Base-by-base conservation (phyloP, 2,329 filamentous ascomycete species). In the Clonostachys byssicola region DNA sequence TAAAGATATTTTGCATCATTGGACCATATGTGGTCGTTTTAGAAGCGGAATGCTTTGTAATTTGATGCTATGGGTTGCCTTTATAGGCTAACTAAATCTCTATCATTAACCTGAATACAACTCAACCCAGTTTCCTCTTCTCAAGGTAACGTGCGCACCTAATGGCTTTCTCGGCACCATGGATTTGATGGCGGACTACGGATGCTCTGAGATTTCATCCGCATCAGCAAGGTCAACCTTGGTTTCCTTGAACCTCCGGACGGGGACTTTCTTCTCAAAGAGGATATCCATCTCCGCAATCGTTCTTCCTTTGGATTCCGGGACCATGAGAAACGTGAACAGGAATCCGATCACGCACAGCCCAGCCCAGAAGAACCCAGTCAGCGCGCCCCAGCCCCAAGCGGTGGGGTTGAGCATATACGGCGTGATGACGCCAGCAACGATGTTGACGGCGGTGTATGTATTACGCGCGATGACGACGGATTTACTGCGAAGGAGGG, bases 231-330 rank as follows among this genome's bases (percentile, higher is more conserved):
- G 44, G 38, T 33, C 35, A 34, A 46, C 23, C 44, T 46, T 46
- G 38, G 44, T 41, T 13, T 36, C 34, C 13, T 20, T 58, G 45
- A 72, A 76, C 49, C 70, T 68, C 50, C 72, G 61, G 2, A 74
- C 70, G 17, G 66, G 58, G 12, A 73, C 58, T 9, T 58, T 54
- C 34, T 47, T 23, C 16, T 48, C 44, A 39, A 56, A 56, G 13
- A 56, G 47, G 17, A 53, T 47, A 39, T 60, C 57, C 6, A 60
- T 39, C 33, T 57, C 56, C 18, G 53, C 56, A 33, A 51, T 55
- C 3, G 56, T 57, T 3, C 56, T 48, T 10, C 52, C 56, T 43
- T 57, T 54, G 12, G 56, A 53, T 48, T 60, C 56, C 2, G 57
- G 57, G 4, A 60, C 41, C 5, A 56, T 49, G 50, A 60, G 58